Evolutionary conservation across 768 basidiomycete species (phyloP), one percentile per base, ranked within the genome.

Genomic region (Serendipita sp.): DNA sequence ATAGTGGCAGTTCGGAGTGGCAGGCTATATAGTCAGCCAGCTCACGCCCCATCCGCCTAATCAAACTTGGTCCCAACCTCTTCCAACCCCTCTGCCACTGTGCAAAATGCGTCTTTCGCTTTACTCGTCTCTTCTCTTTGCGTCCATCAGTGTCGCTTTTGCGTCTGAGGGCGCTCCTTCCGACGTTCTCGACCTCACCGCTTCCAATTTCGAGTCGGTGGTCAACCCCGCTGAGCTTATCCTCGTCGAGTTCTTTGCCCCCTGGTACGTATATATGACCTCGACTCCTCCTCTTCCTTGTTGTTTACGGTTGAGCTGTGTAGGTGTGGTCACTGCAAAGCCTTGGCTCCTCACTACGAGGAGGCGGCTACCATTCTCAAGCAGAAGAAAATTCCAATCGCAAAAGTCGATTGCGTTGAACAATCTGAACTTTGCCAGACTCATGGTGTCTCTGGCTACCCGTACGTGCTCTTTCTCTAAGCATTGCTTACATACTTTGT

Each of bases 351-450:
- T 63, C 86, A 95, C 68, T 95, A 94, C 69, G 91, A 94, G 73
- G 86, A 89, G 73, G 95, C 96, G 2, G 93, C 96, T 1, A 95
- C 94, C 10, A 78, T 83, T 41, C 85, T 99, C 74, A 96, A 95
- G 78, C 87, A 86, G 68, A 89, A 86, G 73, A 80, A 80, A 74
- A 91, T 99, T 77, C 88, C 88, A 74, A 76, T 99, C 63, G 93
- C 93, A 69, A 95, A 97, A 73, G 94, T 98, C 62, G 92, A 98
- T 79, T 98, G 95, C 74, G 95, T 96, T 51, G 93, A 90, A 68
- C 80, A 98, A 71, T 83, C 87, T 30, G 93, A 95, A 64, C 82
- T 99, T 35, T 99, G 96, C 76, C 86, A 89, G 72, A 71, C 81
- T 60, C 86, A 93, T 65, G 93, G 88, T 46, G 82, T 99, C 48